Evolutionary conservation across 1,284 basidiomycete genomes (phyloP).

Genomic region (Ganoderma multipileum): DNA sequence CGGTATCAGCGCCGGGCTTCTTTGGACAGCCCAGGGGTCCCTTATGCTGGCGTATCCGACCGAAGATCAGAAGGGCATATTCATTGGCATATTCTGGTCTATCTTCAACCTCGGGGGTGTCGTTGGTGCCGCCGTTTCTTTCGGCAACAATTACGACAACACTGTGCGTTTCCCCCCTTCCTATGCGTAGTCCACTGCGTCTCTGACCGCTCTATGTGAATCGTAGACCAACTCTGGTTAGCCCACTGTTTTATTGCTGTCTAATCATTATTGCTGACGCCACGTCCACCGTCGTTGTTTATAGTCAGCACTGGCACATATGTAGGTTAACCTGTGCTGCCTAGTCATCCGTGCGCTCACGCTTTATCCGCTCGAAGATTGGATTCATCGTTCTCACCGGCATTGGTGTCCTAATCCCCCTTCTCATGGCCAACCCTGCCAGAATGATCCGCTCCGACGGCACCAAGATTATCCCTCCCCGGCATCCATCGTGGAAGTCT

Average conservation of each 20-base stretch:
- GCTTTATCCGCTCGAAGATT: conserved; percentile 51
- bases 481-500: conserved; percentile 75
- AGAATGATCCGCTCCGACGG: conserved; percentile 78
- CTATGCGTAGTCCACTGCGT: neutral
- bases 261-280: conserved; percentile 25
- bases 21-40: conserved; percentile 89
- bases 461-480: conserved; percentile 63
- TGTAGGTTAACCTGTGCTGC: conserved; percentile 45
- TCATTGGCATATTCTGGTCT: conserved; percentile 78
- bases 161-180: conserved; percentile 37
- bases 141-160: conserved; percentile 57
- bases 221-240: conserved; percentile 41
- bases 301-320: conserved; percentile 68
- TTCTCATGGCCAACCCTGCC: conserved; percentile 71
- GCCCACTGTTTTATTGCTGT: conserved; percentile 13
- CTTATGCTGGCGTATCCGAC: conserved; percentile 87
- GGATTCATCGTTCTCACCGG: conserved; percentile 75
- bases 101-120: conserved; percentile 74
- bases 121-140: conserved; percentile 65
- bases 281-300: conserved; percentile 10
- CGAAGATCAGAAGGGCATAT: conserved; percentile 78
- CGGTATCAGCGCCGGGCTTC: conserved; percentile 82
- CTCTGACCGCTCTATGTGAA: conserved; percentile 8
- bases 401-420: conserved; percentile 68
- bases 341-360: conserved; percentile 2